phyloP scores from a whole-genome alignment of 805 yeast genomes.

The Metahyphopichia silvanorum region DNA sequence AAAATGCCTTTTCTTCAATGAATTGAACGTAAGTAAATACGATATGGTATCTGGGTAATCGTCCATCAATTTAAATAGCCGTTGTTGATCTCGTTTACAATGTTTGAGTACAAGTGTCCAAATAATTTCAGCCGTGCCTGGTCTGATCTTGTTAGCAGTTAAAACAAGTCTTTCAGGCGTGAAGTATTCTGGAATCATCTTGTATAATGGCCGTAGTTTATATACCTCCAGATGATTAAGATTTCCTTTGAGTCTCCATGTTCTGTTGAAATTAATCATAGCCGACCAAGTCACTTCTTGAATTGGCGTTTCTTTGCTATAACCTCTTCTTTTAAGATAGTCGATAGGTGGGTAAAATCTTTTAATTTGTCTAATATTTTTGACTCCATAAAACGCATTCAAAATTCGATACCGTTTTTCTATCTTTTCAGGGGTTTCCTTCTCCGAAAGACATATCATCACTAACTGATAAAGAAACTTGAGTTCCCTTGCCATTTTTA shows the following conservation, averaged over 20 bases:
- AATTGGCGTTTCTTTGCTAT: too few species aligned
- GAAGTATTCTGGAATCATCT: conserved; percentile 25
- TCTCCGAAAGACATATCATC: conserved; percentile 16
- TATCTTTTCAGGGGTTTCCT: conserved; percentile 10
- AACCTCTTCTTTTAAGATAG: too few species aligned
- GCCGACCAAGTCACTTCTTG: too few species aligned
- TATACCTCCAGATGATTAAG: background rate
- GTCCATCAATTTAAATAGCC: conserved; percentile 28
- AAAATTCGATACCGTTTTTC: conserved; percentile 15
- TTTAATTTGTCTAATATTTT: conserved; percentile 8
- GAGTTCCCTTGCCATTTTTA: conserved; percentile 14
- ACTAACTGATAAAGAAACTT: conserved; percentile 26
- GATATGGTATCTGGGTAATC: conserved; percentile 32
- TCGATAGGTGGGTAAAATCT: conserved; percentile 7
- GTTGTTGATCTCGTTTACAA: conserved; percentile 12
- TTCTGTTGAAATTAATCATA: too few species aligned
- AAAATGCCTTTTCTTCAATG: too few species aligned
- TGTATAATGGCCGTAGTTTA: conserved; percentile 5
- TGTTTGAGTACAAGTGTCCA: conserved; percentile 13
- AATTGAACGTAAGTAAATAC: too few species aligned
- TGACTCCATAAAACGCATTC: conserved; percentile 25
- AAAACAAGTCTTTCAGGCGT: conserved; percentile 25
- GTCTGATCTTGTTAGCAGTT: conserved; percentile 19
- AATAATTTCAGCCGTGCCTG: conserved; percentile 13
- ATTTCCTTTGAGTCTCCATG: conserved; percentile 4